Evolutionary conservation across 768 basidiomycete genomes (phyloP).

Genomic region (Daedaleopsis sinensis): DNA sequence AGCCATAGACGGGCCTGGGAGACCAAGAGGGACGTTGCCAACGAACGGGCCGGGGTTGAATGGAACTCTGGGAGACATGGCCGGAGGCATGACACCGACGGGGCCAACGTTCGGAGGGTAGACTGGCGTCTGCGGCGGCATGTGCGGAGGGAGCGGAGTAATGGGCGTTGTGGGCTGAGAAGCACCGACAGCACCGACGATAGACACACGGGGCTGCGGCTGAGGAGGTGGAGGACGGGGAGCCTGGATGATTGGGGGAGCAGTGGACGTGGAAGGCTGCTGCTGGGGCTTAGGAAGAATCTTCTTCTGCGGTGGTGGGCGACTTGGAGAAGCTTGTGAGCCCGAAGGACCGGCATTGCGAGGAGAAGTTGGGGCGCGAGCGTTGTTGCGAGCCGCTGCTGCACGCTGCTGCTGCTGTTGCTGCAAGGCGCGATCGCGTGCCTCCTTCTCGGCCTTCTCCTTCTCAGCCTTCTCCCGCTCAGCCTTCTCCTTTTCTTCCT

Average conservation of each 20-base stretch:
- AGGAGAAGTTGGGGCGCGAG: conserved; percentile 55
- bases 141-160: conserved; percentile 48
- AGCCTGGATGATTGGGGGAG: conserved; percentile 36
- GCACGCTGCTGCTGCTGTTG: conserved; percentile 58
- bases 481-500: conserved; percentile 38
- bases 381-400: conserved; percentile 42
- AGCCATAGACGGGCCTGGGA: conserved; percentile 45
- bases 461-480: conserved; percentile 33
- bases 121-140: conserved; percentile 49
- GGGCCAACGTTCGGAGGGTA: conserved; percentile 40
- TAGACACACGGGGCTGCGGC: conserved; percentile 37
- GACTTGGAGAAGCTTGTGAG: conserved; percentile 48
- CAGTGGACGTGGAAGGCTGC: conserved; percentile 22
- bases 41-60: conserved; percentile 52
- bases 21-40: conserved; percentile 38
- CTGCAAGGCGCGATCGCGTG: conserved; percentile 33
- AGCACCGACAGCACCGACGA: conserved; percentile 30
- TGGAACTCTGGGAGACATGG: conserved; percentile 59
- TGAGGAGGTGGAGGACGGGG: conserved; percentile 38
- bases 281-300: conserved; percentile 50
- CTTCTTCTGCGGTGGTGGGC: conserved; percentile 60
- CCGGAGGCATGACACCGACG: conserved; percentile 45
- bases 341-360: conserved; percentile 52
- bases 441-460: conserved; percentile 36
- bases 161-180: conserved; percentile 55